Evolutionary conservation across 1,284 basidiomycete genomes (phyloP), one percentile per base, ranked within the genome.

Genomic region (Naganishia albida): DNA sequence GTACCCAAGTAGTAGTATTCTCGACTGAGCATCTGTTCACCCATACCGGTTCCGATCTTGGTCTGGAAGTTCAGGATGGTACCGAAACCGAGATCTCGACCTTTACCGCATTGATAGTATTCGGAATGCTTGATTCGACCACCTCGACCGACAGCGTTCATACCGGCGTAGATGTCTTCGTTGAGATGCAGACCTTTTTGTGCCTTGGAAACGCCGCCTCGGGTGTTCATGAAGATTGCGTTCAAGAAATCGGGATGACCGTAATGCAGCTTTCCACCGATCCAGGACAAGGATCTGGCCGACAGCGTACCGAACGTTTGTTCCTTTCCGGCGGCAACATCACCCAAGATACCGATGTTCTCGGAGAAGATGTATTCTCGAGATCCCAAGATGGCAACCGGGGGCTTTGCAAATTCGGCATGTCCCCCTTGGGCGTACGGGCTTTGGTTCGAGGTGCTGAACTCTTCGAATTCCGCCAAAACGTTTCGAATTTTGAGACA

Each of bases 281-380:
- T 93, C 87, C 91, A 97, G 7, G 95, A 93, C 78, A 97, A 87
- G 12, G 92, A 89, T 69, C 96, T 88, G 44, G 94, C 95, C 56
- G 93, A 87, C 71, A 99, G 87, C 0, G 96, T 99, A 81, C 95
- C 95, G 80, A 99, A 99, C 48, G 96, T 99, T 81, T 99, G 95
- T 80, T 99, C 96, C 83, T 99, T 99, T 38, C 96, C 95, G 69
- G 95, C 95, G 55, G 95, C 95, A 60, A 99, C 86, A 80, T 99
- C 95, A 80, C 95, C 95, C 55, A 99, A 85, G 73, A 99, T 95
- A 86, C 95, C 95, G 72, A 99, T 99, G 80, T 98, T 98, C 83
- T 99, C 96, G 57, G 96, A 99, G 83, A 99, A 99, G 79, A 99
- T 98, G 81, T 99, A 99, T 83, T 99, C 96, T 80, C 96, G 88